A percentile compares a stretch with the other conserved stretches of the same genome.
Evolutionary conservation across 257 asterid genomes (phyloP).

Genomic region (Solanum megistacrolobum): DNA sequence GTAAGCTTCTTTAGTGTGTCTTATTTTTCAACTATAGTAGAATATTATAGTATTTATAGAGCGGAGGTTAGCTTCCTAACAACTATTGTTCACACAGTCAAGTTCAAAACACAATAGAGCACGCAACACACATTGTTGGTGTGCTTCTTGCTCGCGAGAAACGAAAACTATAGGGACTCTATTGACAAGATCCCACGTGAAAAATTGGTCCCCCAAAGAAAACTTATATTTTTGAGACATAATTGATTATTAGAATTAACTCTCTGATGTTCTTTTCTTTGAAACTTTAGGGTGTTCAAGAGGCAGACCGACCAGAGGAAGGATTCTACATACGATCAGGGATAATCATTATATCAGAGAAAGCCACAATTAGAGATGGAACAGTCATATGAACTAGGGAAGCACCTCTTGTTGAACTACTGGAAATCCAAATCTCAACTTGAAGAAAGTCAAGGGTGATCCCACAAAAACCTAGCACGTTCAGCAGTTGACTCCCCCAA

Average conservation of each 20-base stretch:
- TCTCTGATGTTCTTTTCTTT: not conserved
- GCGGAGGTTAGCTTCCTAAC: not conserved
- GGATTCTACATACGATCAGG: constrained; percentile 90
- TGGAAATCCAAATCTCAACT: not conserved
- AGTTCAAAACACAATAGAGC: not conserved
- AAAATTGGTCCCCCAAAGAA: not conserved
- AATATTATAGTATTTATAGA: not conserved
- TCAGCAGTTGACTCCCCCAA: not conserved
- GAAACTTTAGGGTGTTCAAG: constrained; percentile 58
- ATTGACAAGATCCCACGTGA: not conserved
- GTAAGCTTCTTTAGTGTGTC: constrained; percentile 30
- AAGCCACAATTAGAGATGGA: constrained; percentile 74
- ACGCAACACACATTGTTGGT: not conserved
- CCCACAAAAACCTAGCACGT: not conserved
- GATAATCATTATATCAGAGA: constrained; percentile 55
- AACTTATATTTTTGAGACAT: not conserved
- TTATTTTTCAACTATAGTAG: not conserved
- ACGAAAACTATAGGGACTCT: not conserved
- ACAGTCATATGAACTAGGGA: constrained; percentile 34
- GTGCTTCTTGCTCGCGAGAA: not conserved
- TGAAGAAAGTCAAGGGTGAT: not conserved
- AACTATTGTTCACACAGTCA: not conserved
- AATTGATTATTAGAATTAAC: not conserved
- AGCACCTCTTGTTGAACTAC: not conserved
- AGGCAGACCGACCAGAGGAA: constrained; percentile 64